Evolutionary conservation across 768 basidiomycete species (phyloP).

Genomic region (Asterophora parasitica): DNA sequence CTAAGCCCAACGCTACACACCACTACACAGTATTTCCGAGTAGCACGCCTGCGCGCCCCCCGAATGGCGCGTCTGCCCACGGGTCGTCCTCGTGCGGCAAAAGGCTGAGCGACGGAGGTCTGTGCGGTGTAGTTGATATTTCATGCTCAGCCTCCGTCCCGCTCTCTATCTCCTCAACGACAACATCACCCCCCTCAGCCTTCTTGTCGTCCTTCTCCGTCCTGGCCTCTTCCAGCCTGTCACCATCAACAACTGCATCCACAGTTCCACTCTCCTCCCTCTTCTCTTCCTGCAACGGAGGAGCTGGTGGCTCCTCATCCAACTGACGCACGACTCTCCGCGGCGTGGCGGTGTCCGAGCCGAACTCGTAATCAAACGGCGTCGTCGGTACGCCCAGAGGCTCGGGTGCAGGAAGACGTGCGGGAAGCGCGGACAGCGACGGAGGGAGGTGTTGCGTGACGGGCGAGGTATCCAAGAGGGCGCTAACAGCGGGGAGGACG

Average conservation of each 20-base stretch:
- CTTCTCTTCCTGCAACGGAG: no score
- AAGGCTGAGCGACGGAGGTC: neutral
- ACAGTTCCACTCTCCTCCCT: neutral
- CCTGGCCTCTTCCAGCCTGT: neutral
- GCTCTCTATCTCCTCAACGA: neutral
- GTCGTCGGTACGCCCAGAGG: conserved; percentile 8
- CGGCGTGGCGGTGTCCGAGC: neutral
- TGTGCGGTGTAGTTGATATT: neutral
- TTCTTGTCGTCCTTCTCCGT: neutral
- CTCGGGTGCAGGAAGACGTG: conserved; percentile 2
- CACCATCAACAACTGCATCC: neutral
- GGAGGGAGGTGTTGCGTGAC: conserved; percentile 1
- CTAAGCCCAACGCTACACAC: no score
- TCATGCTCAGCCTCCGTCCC: neutral
- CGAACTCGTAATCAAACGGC: conserved; percentile 5
- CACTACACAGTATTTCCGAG: no score
- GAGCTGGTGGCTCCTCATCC: neutral
- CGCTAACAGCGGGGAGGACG: conserved; percentile 1
- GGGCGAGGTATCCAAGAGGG: neutral
- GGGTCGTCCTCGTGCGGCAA: conserved; percentile 1
- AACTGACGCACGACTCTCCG: neutral
- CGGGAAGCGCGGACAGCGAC: neutral
- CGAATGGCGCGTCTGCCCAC: conserved; percentile 4
- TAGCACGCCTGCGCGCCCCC: no score
- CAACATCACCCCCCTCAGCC: neutral